Conservation (phyloP, 768 basidiomycete species). For the Dioszegia hungarica region DNA sequence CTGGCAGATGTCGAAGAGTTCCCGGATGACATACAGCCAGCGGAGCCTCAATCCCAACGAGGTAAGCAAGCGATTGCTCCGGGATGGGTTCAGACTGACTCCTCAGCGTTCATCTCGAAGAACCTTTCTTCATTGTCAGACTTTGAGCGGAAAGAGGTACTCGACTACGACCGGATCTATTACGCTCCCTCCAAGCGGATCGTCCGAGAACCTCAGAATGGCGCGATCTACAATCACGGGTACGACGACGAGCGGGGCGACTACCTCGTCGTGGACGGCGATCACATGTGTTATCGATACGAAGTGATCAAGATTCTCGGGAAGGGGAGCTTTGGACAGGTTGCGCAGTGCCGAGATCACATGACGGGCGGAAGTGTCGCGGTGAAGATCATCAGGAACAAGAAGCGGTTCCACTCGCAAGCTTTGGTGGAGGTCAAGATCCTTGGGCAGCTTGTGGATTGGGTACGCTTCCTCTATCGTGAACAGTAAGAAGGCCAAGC, state of each 20-base stretch:
- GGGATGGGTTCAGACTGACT: not conserved
- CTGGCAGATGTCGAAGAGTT: conserved; percentile 83
- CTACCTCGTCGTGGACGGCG: conserved; percentile 80
- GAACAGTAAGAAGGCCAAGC: not conserved
- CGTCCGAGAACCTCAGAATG: conserved; percentile 17
- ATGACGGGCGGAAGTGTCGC: conserved; percentile 93
- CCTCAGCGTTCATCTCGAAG: conserved; percentile 46
- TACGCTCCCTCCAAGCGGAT: conserved; percentile 48
- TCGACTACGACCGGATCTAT: conserved; percentile 79
- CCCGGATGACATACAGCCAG: conserved; percentile 80
- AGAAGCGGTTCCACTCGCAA: conserved; percentile 97
- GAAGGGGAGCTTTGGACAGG: conserved; percentile 98
- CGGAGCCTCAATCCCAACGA: conserved; percentile 61
- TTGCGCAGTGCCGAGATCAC: conserved; percentile 90
- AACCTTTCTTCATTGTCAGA: conserved; percentile 67
- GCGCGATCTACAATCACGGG: conserved; percentile 69
- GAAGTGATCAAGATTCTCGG: conserved; percentile 87
- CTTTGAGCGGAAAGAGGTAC: conserved; percentile 84
- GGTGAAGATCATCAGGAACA: conserved; percentile 98
- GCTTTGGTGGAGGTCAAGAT: conserved; percentile 99
- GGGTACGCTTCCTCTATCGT: conserved; percentile 64
- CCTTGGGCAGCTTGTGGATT: conserved; percentile 90
- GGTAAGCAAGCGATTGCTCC: conserved; percentile 55
- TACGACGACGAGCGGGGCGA: conserved; percentile 99
- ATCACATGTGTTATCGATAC: conserved; percentile 96